These are phyloP conservation scores for Yamadazyma jaroonii DNA, from an alignment of 1,139 yeast genomes.

Conservation along the genomic window DNA sequence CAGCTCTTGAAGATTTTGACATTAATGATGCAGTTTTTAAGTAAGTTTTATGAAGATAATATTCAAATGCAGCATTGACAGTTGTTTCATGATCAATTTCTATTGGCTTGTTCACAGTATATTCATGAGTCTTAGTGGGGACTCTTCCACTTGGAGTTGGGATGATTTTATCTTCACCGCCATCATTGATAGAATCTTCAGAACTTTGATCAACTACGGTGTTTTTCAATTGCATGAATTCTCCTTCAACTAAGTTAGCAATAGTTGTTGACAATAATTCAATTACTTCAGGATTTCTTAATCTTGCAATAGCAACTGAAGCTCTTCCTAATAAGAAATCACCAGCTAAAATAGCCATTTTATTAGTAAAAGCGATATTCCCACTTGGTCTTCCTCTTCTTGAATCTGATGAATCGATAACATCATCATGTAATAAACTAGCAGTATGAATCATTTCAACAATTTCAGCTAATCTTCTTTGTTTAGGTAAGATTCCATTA, in stretches of 20 bases:
- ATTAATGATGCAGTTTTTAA: conserved; percentile 92
- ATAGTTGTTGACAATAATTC: conserved; percentile 93
- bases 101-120: conserved; percentile 42
- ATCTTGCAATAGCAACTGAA: conserved; percentile 89
- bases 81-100: conserved; percentile 63
- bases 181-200: conserved; percentile 44
- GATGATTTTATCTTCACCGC: conserved; percentile 46
- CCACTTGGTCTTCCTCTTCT: conserved; percentile 92
- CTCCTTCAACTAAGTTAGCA: conserved; percentile 97
- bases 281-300: conserved; percentile 95
- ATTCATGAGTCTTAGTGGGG: conserved; percentile 58
- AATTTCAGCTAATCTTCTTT: conserved; percentile 91
- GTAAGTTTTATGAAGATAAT: conserved; percentile 91
- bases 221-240: conserved; percentile 95
- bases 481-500: conserved; percentile 85
- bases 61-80: conserved; percentile 86
- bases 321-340: conserved; percentile 95
- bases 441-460: conserved; percentile 99
- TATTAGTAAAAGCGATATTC: conserved; percentile 89
- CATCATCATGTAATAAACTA: conserved; percentile 94
- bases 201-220: conserved; percentile 60
- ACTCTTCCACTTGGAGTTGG: conserved; percentile 68
- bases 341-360: conserved; percentile 97
- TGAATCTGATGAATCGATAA: conserved; percentile 87
- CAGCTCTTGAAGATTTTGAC: conserved; percentile 92